Percentiles rank a stretch among this genome's conserved stretches.
These are phyloP conservation scores for Aspergillus novoparasiticus DNA, from an alignment of 2,329 filamentous ascomycete species.

Conservation along the genomic window DNA sequence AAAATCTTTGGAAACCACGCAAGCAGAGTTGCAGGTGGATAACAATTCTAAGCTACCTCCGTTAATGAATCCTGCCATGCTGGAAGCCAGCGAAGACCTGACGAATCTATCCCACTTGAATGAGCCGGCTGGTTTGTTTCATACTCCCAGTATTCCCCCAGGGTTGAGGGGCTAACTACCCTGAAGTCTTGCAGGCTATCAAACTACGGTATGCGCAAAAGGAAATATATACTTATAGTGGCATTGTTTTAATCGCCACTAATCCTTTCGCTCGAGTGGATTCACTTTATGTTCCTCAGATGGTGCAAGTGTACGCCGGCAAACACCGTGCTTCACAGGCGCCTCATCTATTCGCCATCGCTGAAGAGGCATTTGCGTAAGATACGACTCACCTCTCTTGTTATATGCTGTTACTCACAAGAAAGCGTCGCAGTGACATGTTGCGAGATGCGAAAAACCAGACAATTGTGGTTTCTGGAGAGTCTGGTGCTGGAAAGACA, in stretches of 20 bases:
- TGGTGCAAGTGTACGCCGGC: conserved; percentile 99
- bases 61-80: conserved; percentile 96
- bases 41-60: conserved; percentile 81
- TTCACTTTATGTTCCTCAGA: conserved; percentile 96
- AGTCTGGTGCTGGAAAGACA: conserved; percentile 98
- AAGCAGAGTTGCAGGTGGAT: conserved; percentile 74
- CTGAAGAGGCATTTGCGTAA: conserved; percentile 97
- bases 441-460: conserved; percentile 93
- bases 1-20: conserved; percentile 76
- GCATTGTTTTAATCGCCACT: conserved; percentile 96
- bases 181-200: conserved; percentile 89
- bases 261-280: conserved; percentile 98
- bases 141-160: conserved; percentile 5
- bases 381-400: conserved; percentile 27
- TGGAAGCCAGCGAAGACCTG: conserved; percentile 97
- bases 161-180: conserved; percentile 23
- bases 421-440: conserved; percentile 72
- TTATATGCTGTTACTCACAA: conserved; percentile 40
- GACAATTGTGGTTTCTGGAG: conserved; percentile 98
- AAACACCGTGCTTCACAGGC: conserved; percentile 96
- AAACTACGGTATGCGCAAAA: conserved; percentile 96
- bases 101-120: conserved; percentile 98
- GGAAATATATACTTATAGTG: conserved; percentile 99
- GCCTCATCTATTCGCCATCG: conserved; percentile 97
- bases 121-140: conserved; percentile 84